Conservation (phyloP, 2,329 filamentous ascomycete genomes). For the Alternaria solani region DNA sequence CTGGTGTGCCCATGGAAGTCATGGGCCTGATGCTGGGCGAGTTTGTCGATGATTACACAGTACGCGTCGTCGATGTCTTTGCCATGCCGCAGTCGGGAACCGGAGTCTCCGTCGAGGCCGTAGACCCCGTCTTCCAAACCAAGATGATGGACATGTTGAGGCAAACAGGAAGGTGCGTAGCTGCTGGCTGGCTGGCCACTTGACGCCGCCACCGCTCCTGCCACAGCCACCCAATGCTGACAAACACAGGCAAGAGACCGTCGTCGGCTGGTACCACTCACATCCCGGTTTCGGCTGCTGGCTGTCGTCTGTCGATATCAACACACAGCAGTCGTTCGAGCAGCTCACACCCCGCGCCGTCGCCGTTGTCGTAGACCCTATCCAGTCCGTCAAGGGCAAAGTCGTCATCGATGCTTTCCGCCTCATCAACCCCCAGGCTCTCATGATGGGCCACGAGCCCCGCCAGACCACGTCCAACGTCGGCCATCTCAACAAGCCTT, state of each 20-base stretch:
- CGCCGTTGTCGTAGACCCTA: constrained; percentile 96
- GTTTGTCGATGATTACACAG: constrained; percentile 98
- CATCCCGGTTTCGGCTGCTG: constrained; percentile 99
- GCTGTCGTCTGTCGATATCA: constrained; percentile 98
- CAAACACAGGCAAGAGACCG: constrained; percentile 80
- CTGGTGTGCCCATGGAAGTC: constrained; percentile 99
- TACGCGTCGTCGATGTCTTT: constrained; percentile 97
- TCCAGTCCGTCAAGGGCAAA: constrained; percentile 99
- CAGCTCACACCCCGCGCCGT: constrained; percentile 96
- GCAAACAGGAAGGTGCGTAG: constrained; percentile 85
- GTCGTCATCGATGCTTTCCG: constrained; percentile 99
- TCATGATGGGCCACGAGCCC: constrained; percentile 98
- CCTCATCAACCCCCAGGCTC: constrained; percentile 94
- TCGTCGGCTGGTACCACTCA: constrained; percentile 99
- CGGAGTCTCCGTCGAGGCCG: constrained; percentile 96
- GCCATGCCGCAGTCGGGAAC: constrained; percentile 99
- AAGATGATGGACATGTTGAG: constrained; percentile 99
- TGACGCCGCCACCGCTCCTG: constrained; percentile 2
- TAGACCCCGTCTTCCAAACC: constrained; percentile 98
- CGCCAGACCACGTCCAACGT: constrained; percentile 97
- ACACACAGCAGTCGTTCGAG: constrained; percentile 99
- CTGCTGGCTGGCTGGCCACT: background rate
- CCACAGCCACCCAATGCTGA: constrained; percentile 19
- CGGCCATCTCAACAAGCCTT: constrained; percentile 98
- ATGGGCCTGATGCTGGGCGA: constrained; percentile 99